phyloP scores from a whole-genome alignment of 1,139 yeast species.

The Geotrichum cucujoidarum region DNA sequence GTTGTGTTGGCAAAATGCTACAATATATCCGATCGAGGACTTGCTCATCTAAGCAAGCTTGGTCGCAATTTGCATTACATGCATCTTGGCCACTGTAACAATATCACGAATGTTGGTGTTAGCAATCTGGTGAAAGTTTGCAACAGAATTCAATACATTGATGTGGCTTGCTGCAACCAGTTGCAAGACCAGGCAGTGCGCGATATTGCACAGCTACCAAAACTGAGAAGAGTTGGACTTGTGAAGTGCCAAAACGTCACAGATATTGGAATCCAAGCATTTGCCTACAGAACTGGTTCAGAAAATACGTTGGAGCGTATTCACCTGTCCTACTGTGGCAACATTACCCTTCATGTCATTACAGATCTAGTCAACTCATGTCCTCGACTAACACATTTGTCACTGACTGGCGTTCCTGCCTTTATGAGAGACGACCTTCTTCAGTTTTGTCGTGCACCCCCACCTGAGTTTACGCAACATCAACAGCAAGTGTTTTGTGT shows the following conservation, averaged over 20 bases:
- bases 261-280: conserved; percentile 75
- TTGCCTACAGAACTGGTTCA: conserved; percentile 64
- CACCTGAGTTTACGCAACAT: conserved; percentile 83
- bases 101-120: conserved; percentile 87
- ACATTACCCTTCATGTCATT: conserved; percentile 48
- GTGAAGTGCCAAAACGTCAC: conserved; percentile 88
- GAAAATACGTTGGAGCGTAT: conserved; percentile 80
- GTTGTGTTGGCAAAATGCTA: conserved; percentile 87
- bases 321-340: conserved; percentile 86
- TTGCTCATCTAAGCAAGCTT: conserved; percentile 63
- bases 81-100: conserved; percentile 90
- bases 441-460: conserved; percentile 86
- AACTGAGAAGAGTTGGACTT: conserved; percentile 82
- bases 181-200: conserved; percentile 78
- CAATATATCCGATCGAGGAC: conserved; percentile 77
- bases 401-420: conserved; percentile 87
- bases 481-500: conserved; percentile 89
- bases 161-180: conserved; percentile 89
- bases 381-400: conserved; percentile 81
- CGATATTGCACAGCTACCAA: conserved; percentile 72
- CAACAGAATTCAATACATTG: conserved; percentile 84
- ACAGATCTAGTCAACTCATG: conserved; percentile 66
- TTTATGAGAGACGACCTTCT: conserved; percentile 83
- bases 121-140: conserved; percentile 70
- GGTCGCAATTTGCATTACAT: conserved; percentile 84